Evolutionary conservation across 164 flowering plant genomes (phyloP).

Genomic region (Annona cherimola): DNA sequence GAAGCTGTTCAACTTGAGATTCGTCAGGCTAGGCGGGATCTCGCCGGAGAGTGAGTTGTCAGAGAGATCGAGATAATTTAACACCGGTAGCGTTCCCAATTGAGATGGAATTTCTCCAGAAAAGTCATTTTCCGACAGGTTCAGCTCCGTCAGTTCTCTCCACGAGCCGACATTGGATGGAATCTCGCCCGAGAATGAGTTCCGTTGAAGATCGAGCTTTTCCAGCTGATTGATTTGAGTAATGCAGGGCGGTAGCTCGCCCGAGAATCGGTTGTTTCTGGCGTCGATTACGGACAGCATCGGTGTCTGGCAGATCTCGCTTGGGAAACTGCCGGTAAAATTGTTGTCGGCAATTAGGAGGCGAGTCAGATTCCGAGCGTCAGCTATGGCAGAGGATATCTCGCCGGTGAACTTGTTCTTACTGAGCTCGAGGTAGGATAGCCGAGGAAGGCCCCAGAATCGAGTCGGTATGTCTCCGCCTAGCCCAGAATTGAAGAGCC

Average conservation of each 20-base stretch:
- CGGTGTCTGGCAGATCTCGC: conserved; percentile 31
- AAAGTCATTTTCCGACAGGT: conserved; percentile 45
- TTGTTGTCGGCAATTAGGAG: conserved; percentile 39
- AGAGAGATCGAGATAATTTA: conserved; percentile 55
- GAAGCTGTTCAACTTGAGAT: conserved; percentile 27
- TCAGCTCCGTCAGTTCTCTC: conserved; percentile 41
- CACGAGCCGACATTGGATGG: conserved; percentile 36
- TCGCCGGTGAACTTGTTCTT: conserved; percentile 50
- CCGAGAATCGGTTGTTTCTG: conserved; percentile 44
- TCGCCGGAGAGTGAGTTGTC: conserved; percentile 49
- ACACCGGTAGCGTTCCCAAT: conserved; percentile 37
- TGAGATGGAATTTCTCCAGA: conserved; percentile 50
- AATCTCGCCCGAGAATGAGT: conserved; percentile 49
- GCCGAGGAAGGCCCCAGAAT: conserved; percentile 43
- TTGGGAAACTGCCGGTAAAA: conserved; percentile 51
- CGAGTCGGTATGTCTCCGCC: conserved; percentile 41
- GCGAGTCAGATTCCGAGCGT: conserved; percentile 19
- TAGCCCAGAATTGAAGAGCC: conserved; percentile 41
- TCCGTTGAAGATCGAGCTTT: conserved; percentile 41
- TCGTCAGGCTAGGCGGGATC: conserved; percentile 49
- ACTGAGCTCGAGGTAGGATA: conserved; percentile 28
- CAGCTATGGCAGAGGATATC: conserved; percentile 34
- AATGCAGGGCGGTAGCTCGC: conserved; percentile 50
- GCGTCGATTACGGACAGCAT: conserved; percentile 23
- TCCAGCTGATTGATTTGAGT: conserved; percentile 32